Conservation (phyloP, 257 asterid genomes). For the Thymus mandschuricus region DNA sequence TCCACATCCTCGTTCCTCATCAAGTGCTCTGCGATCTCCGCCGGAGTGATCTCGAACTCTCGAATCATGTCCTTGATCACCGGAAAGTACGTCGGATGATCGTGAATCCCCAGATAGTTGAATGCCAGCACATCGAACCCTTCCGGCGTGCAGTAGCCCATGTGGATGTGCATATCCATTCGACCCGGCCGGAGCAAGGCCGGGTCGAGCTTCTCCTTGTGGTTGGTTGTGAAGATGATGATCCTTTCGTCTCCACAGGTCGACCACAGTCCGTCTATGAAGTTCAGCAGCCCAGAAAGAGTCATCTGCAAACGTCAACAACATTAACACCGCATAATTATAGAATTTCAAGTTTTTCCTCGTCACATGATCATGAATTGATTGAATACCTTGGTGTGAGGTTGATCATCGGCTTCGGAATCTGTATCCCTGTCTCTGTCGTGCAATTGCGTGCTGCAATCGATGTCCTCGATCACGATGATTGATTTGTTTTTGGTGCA, state of each 20-base stretch:
- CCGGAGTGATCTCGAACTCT: conserved; percentile 58
- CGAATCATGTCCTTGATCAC: conserved; percentile 51
- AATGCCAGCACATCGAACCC: conserved; percentile 63
- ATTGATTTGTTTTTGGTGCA: conserved; percentile 66
- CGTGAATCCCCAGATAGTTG: conserved; percentile 55
- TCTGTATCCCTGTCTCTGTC: conserved; percentile 43
- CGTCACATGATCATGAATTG: not conserved
- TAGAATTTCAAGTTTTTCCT: no score
- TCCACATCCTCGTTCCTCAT: conserved; percentile 71
- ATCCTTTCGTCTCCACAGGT: conserved; percentile 79
- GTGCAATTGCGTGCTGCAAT: conserved; percentile 70
- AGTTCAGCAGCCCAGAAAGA: conserved; percentile 72
- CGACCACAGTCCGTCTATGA: conserved; percentile 86
- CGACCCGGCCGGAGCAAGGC: conserved; percentile 79
- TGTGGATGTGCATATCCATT: conserved; percentile 84
- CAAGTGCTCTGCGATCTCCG: conserved; percentile 79
- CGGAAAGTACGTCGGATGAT: conserved; percentile 37
- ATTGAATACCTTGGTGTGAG: conserved; percentile 40
- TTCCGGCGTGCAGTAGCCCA: conserved; percentile 66
- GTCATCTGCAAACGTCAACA: conserved; percentile 50
- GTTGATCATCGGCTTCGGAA: not conserved
- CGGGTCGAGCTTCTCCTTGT: conserved; percentile 79
- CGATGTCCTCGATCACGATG: conserved; percentile 79
- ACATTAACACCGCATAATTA: not conserved
- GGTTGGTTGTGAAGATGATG: conserved; percentile 77